Conservation (phyloP, 2,329 filamentous ascomycete genomes). For the Ceratocystis destructans region DNA sequence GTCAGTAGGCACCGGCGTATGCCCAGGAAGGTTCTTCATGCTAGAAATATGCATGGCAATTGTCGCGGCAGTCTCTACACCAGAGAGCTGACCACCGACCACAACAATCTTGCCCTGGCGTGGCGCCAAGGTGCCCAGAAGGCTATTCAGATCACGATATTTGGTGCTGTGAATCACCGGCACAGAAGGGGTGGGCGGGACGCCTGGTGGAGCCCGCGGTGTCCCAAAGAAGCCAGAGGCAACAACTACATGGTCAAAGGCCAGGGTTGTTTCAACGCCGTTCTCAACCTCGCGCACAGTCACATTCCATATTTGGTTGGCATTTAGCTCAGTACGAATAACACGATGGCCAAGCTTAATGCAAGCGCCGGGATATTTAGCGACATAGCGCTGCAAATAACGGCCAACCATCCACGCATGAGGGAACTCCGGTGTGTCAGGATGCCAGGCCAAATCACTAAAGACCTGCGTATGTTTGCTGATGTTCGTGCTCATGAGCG, state of each 20-base stretch:
- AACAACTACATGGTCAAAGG: constrained; percentile 59
- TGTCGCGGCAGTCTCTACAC: constrained; percentile 60
- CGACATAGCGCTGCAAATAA: constrained; percentile 54
- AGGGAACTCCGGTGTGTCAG: constrained; percentile 50
- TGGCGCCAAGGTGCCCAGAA: constrained; percentile 30
- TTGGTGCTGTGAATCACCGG: constrained; percentile 55
- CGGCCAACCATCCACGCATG: constrained; percentile 62
- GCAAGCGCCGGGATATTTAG: constrained; percentile 38
- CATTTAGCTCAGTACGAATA: constrained; percentile 27
- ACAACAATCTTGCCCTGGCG: constrained; percentile 51
- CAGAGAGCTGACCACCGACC: constrained; percentile 71
- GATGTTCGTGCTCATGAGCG: constrained; percentile 59
- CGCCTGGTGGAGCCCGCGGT: constrained; percentile 36
- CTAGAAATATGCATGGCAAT: constrained; percentile 60
- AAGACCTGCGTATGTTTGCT: constrained; percentile 63
- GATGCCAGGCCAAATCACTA: constrained; percentile 58
- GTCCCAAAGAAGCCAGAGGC: constrained; percentile 65
- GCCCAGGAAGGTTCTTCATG: constrained; percentile 37
- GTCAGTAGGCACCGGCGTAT: constrained; percentile 29
- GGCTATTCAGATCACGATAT: constrained; percentile 41
- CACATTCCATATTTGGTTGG: constrained; percentile 31
- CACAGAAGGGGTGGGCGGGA: constrained; percentile 27
- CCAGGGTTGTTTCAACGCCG: constrained; percentile 28
- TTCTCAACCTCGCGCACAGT: constrained; percentile 26
- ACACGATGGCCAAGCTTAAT: constrained; percentile 38